A percentile compares a stretch with the other conserved stretches of the same genome.
These are phyloP conservation scores for Boletus reticulatus DNA, from an alignment of 768 basidiomycete genomes.

Conservation along the genomic window DNA sequence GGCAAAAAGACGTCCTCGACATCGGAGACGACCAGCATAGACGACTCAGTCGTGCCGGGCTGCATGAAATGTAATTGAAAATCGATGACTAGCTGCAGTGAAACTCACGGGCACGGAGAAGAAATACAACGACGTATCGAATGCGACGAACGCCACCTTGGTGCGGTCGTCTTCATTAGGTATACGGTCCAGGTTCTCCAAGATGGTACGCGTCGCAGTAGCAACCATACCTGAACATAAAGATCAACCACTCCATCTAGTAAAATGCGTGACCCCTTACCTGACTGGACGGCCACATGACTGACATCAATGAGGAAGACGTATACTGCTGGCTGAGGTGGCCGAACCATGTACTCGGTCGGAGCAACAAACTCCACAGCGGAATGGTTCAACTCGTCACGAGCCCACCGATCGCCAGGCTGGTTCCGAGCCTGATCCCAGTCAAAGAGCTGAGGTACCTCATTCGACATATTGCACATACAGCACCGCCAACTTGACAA, in stretches of 20 bases:
- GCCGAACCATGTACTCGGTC: constrained; percentile 98
- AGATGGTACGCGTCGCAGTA: constrained; percentile 93
- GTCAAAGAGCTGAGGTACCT: constrained; percentile 97
- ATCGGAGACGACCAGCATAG: constrained; percentile 97
- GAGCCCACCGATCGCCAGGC: constrained; percentile 92
- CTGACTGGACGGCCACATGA: constrained; percentile 86
- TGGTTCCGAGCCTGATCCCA: constrained; percentile 95
- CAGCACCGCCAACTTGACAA: constrained; percentile 88
- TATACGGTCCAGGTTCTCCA: constrained; percentile 92
- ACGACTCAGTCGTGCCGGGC: constrained; percentile 73
- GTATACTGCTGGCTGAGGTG: constrained; percentile 96
- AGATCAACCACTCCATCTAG: neutral
- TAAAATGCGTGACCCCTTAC: constrained; percentile 37
- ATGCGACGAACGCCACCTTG: constrained; percentile 90
- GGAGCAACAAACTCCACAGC: constrained; percentile 98
- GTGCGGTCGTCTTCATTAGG: constrained; percentile 94
- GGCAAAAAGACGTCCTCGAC: constrained; percentile 97
- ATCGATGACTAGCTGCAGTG: neutral
- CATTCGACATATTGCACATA: constrained; percentile 98
- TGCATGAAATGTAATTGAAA: constrained; percentile 21
- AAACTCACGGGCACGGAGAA: constrained; percentile 76
- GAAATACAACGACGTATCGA: constrained; percentile 92
- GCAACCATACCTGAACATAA: constrained; percentile 84
- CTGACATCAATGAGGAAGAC: constrained; percentile 97
- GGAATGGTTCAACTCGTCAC: constrained; percentile 89